A percentile compares a stretch with the other conserved stretches of the same genome.
phyloP scores from a whole-genome alignment of 2,329 filamentous ascomycete genomes.

The Sphaerostilbella broomeana region DNA sequence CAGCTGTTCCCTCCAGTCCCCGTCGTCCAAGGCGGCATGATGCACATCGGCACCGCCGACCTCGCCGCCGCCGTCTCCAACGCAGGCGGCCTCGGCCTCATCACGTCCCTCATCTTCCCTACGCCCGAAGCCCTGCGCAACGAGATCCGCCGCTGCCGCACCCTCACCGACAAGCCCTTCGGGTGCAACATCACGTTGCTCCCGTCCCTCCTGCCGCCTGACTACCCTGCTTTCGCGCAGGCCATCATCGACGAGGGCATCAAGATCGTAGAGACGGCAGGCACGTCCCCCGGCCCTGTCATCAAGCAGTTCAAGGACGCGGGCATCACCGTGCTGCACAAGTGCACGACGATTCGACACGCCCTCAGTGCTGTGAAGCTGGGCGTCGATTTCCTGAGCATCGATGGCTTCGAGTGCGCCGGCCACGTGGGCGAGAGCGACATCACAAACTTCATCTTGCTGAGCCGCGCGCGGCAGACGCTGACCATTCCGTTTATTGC shows the following conservation, averaged over 20 bases:
- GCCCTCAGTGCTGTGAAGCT: slow-evolving; percentile 87
- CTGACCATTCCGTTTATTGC: slow-evolving; percentile 89
- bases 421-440: slow-evolving; percentile 82
- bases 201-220: slow-evolving; percentile 79
- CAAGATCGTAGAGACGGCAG: slow-evolving; percentile 85
- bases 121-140: slow-evolving; percentile 85
- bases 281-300: slow-evolving; percentile 81
- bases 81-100: slow-evolving; percentile 74
- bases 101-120: slow-evolving; percentile 87
- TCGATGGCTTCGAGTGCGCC: slow-evolving; percentile 97
- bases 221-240: slow-evolving; percentile 88
- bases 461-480: slow-evolving; percentile 76
- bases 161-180: slow-evolving; percentile 73
- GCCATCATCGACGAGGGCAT: slow-evolving; percentile 91
- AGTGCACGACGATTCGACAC: slow-evolving; percentile 94
- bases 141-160: slow-evolving; percentile 82
- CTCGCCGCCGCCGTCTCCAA: slow-evolving; percentile 71
- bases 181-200: slow-evolving; percentile 94
- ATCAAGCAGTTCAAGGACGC: slow-evolving; percentile 82
- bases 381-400: slow-evolving; percentile 92
- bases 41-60: slow-evolving; percentile 77
- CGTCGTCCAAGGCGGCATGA: slow-evolving; percentile 81
- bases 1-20: slow-evolving; percentile 65
- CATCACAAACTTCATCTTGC: slow-evolving; percentile 84
- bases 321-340: slow-evolving; percentile 78